Evolutionary conservation across 306 rosid genomes (phyloP).

Genomic region (Cotoneaster glaucophyllus): DNA sequence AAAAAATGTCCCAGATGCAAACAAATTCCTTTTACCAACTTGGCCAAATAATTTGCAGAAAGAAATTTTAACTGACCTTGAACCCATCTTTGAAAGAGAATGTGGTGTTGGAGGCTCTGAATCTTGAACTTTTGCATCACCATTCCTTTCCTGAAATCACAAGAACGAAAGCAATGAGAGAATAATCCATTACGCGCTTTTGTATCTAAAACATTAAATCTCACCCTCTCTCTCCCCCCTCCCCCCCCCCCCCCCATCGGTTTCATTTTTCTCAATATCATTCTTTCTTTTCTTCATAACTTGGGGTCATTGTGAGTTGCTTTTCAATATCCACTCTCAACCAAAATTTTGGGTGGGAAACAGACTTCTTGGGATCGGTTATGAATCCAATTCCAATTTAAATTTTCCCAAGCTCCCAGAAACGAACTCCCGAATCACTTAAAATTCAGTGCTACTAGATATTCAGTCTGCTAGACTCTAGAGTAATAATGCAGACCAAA

Average conservation of each 20-base stretch:
- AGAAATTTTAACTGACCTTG: slow-evolving; percentile 52
- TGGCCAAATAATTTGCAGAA: slow-evolving; percentile 2
- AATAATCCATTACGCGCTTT: not conserved
- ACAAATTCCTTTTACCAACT: not conserved
- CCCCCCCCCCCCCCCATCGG: too few species aligned
- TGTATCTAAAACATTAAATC: too few species aligned
- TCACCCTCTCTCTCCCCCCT: too few species aligned
- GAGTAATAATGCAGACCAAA: not conserved
- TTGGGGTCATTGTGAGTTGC: not conserved
- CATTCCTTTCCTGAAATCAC: slow-evolving; percentile 72
- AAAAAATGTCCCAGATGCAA: not conserved
- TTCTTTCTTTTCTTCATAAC: not conserved
- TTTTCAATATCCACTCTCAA: not conserved
- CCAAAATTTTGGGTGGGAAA: not conserved
- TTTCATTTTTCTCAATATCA: not conserved
- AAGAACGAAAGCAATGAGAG: slow-evolving; percentile 16
- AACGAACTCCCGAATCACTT: not conserved
- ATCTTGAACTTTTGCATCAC: slow-evolving; percentile 60
- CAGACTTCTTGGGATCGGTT: not conserved
- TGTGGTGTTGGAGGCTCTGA: slow-evolving; percentile 96
- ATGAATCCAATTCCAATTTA: not conserved
- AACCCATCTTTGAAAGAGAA: slow-evolving; percentile 73
- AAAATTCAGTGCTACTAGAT: not conserved
- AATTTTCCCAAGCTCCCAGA: not conserved
- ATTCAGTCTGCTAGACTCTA: not conserved